Conservation (phyloP, 1,139 yeast species). For the Protomyces inouyei region DNA sequence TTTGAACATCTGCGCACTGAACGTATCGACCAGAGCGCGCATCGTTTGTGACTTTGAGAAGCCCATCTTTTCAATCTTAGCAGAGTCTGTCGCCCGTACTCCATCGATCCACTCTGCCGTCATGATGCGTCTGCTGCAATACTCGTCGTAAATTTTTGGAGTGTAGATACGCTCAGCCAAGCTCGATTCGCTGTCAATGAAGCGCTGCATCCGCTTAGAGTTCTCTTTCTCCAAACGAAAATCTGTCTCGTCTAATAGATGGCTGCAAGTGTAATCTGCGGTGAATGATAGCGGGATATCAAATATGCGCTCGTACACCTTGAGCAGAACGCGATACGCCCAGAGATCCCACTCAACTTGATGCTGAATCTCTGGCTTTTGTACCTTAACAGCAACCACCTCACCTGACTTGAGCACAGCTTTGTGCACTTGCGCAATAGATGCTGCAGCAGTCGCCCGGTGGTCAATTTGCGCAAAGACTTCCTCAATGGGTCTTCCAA, state of each 20-base stretch:
- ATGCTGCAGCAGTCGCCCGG: slow-evolving; percentile 62
- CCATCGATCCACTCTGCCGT: slow-evolving; percentile 78
- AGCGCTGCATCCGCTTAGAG: slow-evolving; percentile 41
- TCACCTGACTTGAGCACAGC: slow-evolving; percentile 52
- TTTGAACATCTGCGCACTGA: slow-evolving; percentile 63
- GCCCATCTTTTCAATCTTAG: slow-evolving; percentile 44
- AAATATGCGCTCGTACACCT: slow-evolving; percentile 54
- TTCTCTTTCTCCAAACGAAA: slow-evolving; percentile 56
- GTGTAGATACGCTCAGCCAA: slow-evolving; percentile 46
- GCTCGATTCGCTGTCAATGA: slow-evolving; percentile 41
- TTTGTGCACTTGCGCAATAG: slow-evolving; percentile 67
- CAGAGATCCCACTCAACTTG: slow-evolving; percentile 57
- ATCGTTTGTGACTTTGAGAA: slow-evolving; percentile 48
- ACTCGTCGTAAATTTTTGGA: slow-evolving; percentile 50
- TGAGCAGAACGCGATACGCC: slow-evolving; percentile 53
- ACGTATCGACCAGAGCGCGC: slow-evolving; percentile 52
- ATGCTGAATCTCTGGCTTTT: slow-evolving; percentile 55
- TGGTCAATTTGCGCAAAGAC: slow-evolving; percentile 50
- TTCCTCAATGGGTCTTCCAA: slow-evolving; percentile 44
- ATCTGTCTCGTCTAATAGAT: slow-evolving; percentile 57
- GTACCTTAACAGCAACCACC: slow-evolving; percentile 63
- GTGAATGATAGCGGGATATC: slow-evolving; percentile 59
- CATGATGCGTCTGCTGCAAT: slow-evolving; percentile 51
- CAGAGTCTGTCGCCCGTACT: slow-evolving; percentile 49
- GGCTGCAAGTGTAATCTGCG: slow-evolving; percentile 55